Percentiles rank a stretch among this genome's conserved stretches.
phyloP scores from a whole-genome alignment of 768 basidiomycete species.

The Hericium coralloides region DNA sequence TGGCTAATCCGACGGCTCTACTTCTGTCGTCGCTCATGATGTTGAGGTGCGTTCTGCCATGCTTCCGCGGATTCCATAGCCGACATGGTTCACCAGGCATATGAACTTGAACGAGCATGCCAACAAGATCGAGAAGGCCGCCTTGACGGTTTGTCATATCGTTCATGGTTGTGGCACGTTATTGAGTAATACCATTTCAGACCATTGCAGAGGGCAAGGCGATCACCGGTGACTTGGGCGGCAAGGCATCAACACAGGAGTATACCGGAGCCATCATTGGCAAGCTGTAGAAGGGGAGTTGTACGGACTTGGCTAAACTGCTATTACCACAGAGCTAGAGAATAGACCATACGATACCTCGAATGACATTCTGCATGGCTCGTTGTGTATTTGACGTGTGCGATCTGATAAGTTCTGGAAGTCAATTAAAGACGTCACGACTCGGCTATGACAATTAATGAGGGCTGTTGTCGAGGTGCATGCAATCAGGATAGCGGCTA shows the following conservation, averaged over 20 bases:
- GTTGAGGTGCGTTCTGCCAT: constrained; percentile 58
- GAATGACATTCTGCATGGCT: no score
- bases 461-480: neutral
- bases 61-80: neutral
- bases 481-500: neutral
- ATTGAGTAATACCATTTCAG: constrained; percentile 28
- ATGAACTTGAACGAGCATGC: constrained; percentile 86
- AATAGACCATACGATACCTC: no score
- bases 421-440: neutral
- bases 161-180: neutral
- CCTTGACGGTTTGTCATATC: constrained; percentile 61
- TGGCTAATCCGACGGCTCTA: constrained; percentile 99
- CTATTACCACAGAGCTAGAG: no score
- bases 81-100: constrained; percentile 46
- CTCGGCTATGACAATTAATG: neutral
- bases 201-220: constrained; percentile 95
- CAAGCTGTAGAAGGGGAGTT: constrained; percentile 37
- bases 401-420: neutral
- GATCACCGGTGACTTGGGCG: constrained; percentile 94
- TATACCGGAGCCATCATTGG: constrained; percentile 84
- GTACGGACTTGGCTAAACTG: no score
- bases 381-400: neutral
- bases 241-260: constrained; percentile 82
- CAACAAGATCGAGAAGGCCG: constrained; percentile 84
- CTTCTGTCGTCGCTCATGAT: constrained; percentile 96